Base-by-base conservation (phyloP, 208 protist genomes). In the Trypanosoma caninum region DNA sequence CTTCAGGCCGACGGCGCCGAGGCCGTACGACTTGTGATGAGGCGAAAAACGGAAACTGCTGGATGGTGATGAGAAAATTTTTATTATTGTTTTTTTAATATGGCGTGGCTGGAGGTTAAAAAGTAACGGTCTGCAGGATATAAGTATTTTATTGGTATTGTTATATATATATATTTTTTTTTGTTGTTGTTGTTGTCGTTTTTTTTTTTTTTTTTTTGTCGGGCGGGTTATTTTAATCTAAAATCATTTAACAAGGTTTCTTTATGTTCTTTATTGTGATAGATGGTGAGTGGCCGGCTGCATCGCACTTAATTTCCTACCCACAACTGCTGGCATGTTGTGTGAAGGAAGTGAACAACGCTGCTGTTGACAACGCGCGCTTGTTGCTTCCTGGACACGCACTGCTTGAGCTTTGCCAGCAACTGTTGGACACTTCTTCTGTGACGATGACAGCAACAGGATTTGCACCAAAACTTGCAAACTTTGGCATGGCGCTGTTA, bases 261-360 rank as follows among this genome's bases (percentile, higher is more conserved):
- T n/a, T 44, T 33, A 76, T 76, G 70, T 40, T 67, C 11, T 76
- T 76, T 64, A 11, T 76, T 34, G 58, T 76, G 16, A 42, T 67
- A 14, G 38, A 59, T 41, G 59, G 54, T 42, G 38, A 52, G n/a
- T 63, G 63, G 53, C 62, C 57, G 22, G 54, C 52, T 53, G 25
- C 59, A 1, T 42, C 59, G 4, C 52, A 59, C 30, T 20, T 48
- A 13, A 22, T 76, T 53, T 44, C 63, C 7, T 54, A 42, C 18
- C 62, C 59, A 57, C 48, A 59, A 31, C 41, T 76, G 40, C 14
- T 65, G 16, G n/a, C 46, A 28, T 52, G 60, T 46, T 48, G 58
- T 7, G 41, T 58, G 14, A 54, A 63, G 14, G 51, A 62, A 13
- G 34, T 34, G 3, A 34, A 52, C 9, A 30, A 46, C 25, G 58